Base-by-base conservation (phyloP, 768 basidiomycete genomes). In the Candolleomyces efflorescens region DNA sequence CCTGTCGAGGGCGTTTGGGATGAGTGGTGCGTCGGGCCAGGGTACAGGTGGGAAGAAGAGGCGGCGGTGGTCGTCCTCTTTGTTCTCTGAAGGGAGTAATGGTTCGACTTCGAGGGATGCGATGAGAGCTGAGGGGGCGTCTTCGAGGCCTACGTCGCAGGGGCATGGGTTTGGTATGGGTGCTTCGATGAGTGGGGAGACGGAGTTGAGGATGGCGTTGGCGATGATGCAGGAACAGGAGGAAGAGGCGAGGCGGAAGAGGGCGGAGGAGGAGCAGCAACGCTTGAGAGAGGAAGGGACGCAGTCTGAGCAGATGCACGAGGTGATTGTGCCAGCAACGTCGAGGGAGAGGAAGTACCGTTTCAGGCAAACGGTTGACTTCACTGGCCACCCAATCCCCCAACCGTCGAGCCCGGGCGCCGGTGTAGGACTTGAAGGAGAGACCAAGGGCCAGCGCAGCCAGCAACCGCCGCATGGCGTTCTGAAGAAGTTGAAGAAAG, bases 171-270 rank as follows among this genome's bases (percentile, higher is more conserved):
- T 48, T 48, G 22, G 53, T 54, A 56, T 32, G 32, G 54, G 58
- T 24, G 39, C 75, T 65, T 85, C 83, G 55, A 70, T 85, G 62
- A 85, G 82, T 54, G 83, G 83, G 11, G 81, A 84, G 68, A 81
- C 79, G 54, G 83, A 85, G 65, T 60, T 84, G 68, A 72, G 78
- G 61, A 83, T 84, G 81, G 77, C 79, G 1, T 67, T 83, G 37
- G 82, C 82, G 5, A 36, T 56, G 45, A 54, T 58, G 54, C 55
- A 55, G 38, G 32, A 32, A 5, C 48, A 46, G 41, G 56, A 59
- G 15, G 57, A 54, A 45, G 27, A 51, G 24, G 44, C 22, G 15
- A 39, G 37, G 51, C 24, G 15, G 48, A 27, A 15, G 20, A 23
- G 55, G 2, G 41, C 27, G 22, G 41, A 13, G 44, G 38, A 44